Evolutionary conservation across 805 yeast species (phyloP).

Genomic region (Sugiyamaella marilandica): DNA sequence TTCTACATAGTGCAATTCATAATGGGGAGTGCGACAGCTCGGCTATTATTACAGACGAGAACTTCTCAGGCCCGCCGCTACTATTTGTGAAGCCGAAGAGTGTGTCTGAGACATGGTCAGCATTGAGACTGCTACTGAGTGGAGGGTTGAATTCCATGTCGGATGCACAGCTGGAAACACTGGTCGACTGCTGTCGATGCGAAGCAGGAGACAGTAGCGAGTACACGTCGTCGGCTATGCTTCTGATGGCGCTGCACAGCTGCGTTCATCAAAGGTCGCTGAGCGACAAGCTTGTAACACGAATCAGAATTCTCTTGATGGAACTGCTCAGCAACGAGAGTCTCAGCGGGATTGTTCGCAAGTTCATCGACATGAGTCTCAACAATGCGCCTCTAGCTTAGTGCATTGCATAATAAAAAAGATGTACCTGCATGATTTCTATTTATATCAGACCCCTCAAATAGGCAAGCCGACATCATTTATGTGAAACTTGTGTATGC

Average conservation of each 20-base stretch:
- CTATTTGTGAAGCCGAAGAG: background rate
- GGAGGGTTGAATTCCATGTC: background rate
- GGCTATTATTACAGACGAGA: background rate
- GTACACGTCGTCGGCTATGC: too few relatives aligned
- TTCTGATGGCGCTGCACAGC: too few relatives aligned
- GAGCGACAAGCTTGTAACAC: too few relatives aligned
- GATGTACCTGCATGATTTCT: constrained; percentile 3
- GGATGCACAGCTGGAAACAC: background rate
- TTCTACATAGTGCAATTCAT: constrained; percentile 17
- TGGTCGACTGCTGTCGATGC: too few relatives aligned
- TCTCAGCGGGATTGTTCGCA: background rate
- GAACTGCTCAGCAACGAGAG: background rate
- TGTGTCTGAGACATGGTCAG: background rate
- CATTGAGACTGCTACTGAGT: background rate
- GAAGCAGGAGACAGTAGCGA: too few relatives aligned
- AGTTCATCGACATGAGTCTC: background rate
- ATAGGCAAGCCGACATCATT: background rate
- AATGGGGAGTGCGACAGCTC: background rate
- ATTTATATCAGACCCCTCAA: background rate
- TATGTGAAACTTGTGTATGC: too few relatives aligned
- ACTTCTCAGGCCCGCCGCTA: too few relatives aligned
- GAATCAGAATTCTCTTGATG: background rate
- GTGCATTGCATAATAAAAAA: background rate
- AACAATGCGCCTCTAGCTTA: background rate
- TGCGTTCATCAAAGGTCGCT: too few relatives aligned